Base-by-base conservation (phyloP, 202 grass and related monocot species). In the Tripidium arundinaceum region DNA sequence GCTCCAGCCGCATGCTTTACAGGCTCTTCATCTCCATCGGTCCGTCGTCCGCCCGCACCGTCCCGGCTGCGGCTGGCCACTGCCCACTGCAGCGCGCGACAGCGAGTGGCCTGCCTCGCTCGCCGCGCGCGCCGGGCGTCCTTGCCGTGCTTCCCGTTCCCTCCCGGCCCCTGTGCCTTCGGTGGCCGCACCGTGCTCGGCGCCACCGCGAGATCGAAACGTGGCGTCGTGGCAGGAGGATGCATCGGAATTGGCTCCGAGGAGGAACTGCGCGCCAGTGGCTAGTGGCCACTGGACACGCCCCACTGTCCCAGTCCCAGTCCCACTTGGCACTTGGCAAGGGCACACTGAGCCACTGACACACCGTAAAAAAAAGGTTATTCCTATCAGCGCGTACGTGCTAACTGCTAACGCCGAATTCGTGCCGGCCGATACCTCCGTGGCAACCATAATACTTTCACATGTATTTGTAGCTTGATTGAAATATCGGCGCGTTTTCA, bases 151-250 rank as follows among this genome's bases (percentile, higher is more conserved):
- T 55, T 39, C 8, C 43, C 57, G 6, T 40, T 41, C 31, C 34
- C 29, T 39, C 8, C 43, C 57, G 6, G 40, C 40, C 31, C 34
- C 60, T 26, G 68, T 58, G 68, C 13, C 46, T 16, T 43, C 37
- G n/a, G 46, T 19, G 64, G 22, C 55, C 68, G 76, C 68, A 36
- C 41, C 62, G 76, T 45, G 55, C 71, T 24, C 36, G 34, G 71
- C 71, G 42, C 65, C 64, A 24, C 54, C 49, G 13, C 45, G 57
- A 10, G 77, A 8, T 85, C 77, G 87, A 89, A 89, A 89, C 82
- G 77, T 89, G 87, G 87, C 87, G 49, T 55, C 37, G 71, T 76
- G 82, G 71, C 86, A 76, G 77, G 70, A 26, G 27, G 34, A 15
- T 29, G 81, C 82, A 80, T 80, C 86, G 81, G 76, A 80, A 70